A percentile compares a stretch with the other conserved stretches of the same genome.
phyloP scores from a whole-genome alignment of 257 asterid genomes.

The Solanum boliviense region DNA sequence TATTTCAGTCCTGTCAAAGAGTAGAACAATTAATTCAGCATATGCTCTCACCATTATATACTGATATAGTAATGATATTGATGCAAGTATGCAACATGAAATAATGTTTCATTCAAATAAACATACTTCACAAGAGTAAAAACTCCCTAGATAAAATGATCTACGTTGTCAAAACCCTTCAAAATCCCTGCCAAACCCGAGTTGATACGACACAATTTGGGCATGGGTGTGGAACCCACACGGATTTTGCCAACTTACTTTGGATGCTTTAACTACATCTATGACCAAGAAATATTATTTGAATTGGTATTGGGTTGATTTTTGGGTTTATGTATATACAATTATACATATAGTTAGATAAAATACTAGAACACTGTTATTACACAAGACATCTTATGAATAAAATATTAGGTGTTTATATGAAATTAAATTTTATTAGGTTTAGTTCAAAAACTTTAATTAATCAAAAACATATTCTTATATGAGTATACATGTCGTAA shows the following conservation, averaged over 20 bases:
- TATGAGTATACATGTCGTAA: background rate
- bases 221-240: accelerated
- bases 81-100: background rate
- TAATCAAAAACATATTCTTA: background rate
- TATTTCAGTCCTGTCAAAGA: background rate
- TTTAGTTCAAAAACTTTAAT: background rate
- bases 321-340: background rate
- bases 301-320: background rate
- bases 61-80: background rate
- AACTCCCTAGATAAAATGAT: background rate
- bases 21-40: background rate
- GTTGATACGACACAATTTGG: background rate
- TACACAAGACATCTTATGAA: background rate
- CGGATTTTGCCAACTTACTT: background rate
- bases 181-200: background rate
- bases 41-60: background rate
- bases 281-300: background rate
- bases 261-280: background rate
- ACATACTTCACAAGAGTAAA: background rate
- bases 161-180: background rate
- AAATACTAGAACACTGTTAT: background rate
- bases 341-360: background rate
- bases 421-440: background rate
- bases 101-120: background rate
- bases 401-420: background rate